Base-by-base conservation (phyloP, 1,139 yeast species). In the Hyphopichia pseudoburtonii region DNA sequence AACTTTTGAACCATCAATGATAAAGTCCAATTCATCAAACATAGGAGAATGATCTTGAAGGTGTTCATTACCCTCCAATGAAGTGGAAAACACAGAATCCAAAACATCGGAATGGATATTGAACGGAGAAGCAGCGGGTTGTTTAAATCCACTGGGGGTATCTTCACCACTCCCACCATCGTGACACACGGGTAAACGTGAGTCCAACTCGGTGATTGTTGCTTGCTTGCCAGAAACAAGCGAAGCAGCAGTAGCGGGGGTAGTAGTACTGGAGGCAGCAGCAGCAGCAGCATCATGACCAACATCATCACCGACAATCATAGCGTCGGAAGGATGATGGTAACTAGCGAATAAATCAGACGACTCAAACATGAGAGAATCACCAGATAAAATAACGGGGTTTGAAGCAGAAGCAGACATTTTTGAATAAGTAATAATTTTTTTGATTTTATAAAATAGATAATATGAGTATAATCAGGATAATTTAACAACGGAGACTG, bases 51-150 rank as follows among this genome's bases (percentile, higher is more conserved):
- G 68, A 40, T 72, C 72, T 35, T 67, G 70, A 17, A 66, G 48
- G 31, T 52, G 56, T 40, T 58, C 66, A 36, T 56, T 47, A 37
- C 60, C 70, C 44, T 68, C 74, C 45, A 73, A 62, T 32, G 73
- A 66, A 44, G 70, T 65, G 51, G 73, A 67, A 54, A 82, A 81
- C 35, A 82, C 79, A 11, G 85, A 78, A 44, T 80, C 84, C 42
- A 82, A 68, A 33, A 79, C 76, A 37, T 78, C 73, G 27, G 82
- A 66, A 54, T 79, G 83, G 51, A 80, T 64, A 46, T 74, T 72
- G 48, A 75, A 61, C 17, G 81, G 78, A 35, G 78, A 57, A 33
- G 56, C 48, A 31, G 42, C 45, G 30, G 39, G 44, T 19, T 45
- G 39, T 29, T 36, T 38, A 11, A 37, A 30, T 15, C 29, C 32